Evolutionary conservation across 1,284 basidiomycete species (phyloP).

Genomic region (Ganoderma sinense): DNA sequence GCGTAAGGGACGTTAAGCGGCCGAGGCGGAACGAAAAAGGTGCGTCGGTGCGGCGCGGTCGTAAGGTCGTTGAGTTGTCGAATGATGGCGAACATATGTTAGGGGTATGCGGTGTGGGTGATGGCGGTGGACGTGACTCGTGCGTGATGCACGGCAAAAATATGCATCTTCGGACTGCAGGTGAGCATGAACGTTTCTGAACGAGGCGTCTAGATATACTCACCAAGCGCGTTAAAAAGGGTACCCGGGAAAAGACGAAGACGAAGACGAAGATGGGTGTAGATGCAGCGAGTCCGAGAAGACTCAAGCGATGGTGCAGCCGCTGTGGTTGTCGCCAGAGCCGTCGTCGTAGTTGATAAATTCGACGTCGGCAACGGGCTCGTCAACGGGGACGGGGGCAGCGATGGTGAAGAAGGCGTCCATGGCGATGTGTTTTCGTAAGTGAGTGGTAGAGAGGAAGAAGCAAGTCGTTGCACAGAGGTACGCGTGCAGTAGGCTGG

Average conservation of each 20-base stretch:
- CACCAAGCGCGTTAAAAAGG: slow-evolving; percentile 1
- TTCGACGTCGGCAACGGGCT: slow-evolving; percentile 20
- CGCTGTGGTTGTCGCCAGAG: slow-evolving; percentile 7
- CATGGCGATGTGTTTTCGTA: slow-evolving; percentile 19
- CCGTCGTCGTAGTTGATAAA: slow-evolving; percentile 22
- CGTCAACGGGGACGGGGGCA: slow-evolving; percentile 26
- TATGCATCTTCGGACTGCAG: neutral
- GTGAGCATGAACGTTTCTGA: neutral
- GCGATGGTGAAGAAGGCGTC: slow-evolving; percentile 33
- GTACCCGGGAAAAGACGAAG: neutral
- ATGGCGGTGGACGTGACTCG: neutral
- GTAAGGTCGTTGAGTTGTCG: slow-evolving; percentile 2
- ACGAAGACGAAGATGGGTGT: neutral
- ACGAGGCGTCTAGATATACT: neutral
- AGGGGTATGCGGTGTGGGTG: neutral
- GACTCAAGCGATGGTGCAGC: slow-evolving; percentile 26
- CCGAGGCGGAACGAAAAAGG: slow-evolving; percentile 10
- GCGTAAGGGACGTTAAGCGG: neutral
- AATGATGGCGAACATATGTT: neutral
- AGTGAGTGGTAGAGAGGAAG: slow-evolving; percentile 10
- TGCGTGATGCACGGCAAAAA: neutral
- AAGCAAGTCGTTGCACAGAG: slow-evolving; percentile 8
- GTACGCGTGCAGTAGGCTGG: neutral
- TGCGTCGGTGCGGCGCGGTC: neutral
- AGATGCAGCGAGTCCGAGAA: neutral